phyloP scores from a whole-genome alignment of 441 rosid genomes.

The Populus hybrid region DNA sequence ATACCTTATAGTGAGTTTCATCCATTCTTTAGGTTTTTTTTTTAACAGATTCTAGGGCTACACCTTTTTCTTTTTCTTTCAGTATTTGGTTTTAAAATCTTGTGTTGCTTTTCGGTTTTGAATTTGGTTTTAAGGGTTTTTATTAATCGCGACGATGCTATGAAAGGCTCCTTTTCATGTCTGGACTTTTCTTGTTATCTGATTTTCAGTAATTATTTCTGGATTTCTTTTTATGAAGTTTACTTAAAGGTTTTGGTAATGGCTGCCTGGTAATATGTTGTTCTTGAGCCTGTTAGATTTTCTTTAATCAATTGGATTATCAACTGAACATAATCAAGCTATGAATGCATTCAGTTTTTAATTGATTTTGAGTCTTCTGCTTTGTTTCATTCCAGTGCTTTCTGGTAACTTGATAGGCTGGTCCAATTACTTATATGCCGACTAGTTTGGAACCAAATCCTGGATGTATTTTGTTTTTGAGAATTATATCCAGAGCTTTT shows the following conservation, averaged over 20 bases:
- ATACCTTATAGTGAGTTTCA: conserved; percentile 51
- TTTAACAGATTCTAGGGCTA: neutral
- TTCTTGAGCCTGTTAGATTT: neutral
- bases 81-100: neutral
- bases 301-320: neutral
- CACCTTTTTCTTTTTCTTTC: neutral
- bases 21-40: neutral
- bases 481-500: neutral
- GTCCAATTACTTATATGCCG: neutral
- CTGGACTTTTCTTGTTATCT: neutral
- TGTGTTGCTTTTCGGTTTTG: neutral
- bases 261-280: neutral
- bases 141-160: conserved; percentile 1
- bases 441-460: neutral
- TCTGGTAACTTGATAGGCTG: neutral
- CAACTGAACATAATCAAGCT: neutral
- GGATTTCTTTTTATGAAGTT: neutral
- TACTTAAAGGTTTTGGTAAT: neutral
- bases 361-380: neutral
- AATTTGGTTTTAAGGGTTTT: conserved; percentile 6
- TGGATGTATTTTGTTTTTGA: neutral
- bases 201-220: neutral
- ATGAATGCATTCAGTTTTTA: neutral
- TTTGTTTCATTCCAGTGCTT: neutral
- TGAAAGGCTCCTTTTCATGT: neutral